Base-by-base conservation (phyloP, 768 basidiomycete genomes). In the Mycena sanguinolenta region DNA sequence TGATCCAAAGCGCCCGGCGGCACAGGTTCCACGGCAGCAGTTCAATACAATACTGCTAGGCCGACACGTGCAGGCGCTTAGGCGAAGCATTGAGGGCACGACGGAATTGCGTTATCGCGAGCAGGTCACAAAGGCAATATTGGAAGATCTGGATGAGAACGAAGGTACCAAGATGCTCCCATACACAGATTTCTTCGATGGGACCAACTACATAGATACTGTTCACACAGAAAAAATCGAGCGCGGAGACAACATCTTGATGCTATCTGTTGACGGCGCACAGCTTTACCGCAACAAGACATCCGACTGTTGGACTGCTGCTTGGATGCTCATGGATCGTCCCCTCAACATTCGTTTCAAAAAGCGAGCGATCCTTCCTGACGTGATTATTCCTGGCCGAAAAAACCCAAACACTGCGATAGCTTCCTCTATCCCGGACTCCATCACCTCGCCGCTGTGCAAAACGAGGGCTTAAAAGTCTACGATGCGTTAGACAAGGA, bases 371-470 rank as follows among this genome's bases (percentile, higher is more conserved):
- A 73, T 83, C 10, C 60, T 82, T 53, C 81, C 79, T 42, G 77
- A 77, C 23, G 65, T 75, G 0, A 57, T 81, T 14, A 75, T 81
- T 28, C 79, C 78, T n/a, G 81, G 84, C 82, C 77, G 0, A 76
- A 79, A 1, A 81, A 82, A 12, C 80, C 78, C 0, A 80, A 80
- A 23, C 70, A 72, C 32, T 23, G 77, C 0, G 76, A 83, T 9
- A 82, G 76, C 0, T 82, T 78, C 61, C 23, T 79, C 0, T 79
- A 72, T 50, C 73, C 75, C 0, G 76, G 75, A 0, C 36, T 80
- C 3, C 63, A 74, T 28, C 78, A 80, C 46, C 46, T 82, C 13
- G 42, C 74, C 1, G 71, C 73, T 0, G 52, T 79, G 0, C 62
- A 78, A 23, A 58, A 53, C 1, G 72, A 76, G 23, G 75, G 61